These are phyloP conservation scores for Carex pumila DNA, from an alignment of 176 grass and related monocot species.

Conservation along the genomic window DNA sequence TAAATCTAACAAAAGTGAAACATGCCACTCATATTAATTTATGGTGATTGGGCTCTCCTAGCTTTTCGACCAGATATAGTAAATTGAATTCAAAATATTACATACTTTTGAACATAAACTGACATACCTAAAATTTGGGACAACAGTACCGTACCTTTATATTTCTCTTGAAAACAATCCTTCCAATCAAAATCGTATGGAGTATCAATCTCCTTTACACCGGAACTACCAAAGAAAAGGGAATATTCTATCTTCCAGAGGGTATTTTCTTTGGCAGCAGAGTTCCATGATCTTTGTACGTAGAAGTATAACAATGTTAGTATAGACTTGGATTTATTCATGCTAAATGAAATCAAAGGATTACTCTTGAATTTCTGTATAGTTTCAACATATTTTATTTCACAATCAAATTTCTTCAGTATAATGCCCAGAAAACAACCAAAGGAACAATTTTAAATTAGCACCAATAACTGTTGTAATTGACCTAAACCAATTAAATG, in stretches of 20 bases:
- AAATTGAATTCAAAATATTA: background rate
- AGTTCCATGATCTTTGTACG: constrained; percentile 78
- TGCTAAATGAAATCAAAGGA: constrained; percentile 10
- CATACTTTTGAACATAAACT: background rate
- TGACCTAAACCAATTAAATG: background rate
- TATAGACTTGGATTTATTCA: background rate
- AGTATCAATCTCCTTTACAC: constrained; percentile 1
- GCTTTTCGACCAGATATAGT: background rate
- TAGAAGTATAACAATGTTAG: constrained; percentile 4
- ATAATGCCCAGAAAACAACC: background rate
- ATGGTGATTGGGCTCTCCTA: background rate
- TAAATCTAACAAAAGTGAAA: background rate
- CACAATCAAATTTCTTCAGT: background rate
- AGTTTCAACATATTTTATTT: constrained; percentile 3
- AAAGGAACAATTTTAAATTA: background rate
- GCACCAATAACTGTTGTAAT: background rate
- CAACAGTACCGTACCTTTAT: constrained; percentile 28
- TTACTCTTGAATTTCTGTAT: constrained; percentile 7
- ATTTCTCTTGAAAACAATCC: constrained; percentile 39
- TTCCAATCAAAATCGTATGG: constrained; percentile 40
- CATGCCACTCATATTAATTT: background rate
- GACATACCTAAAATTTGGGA: background rate
- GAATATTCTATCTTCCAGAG: constrained; percentile 64
- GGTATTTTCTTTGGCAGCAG: constrained; percentile 54
- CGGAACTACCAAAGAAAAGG: constrained; percentile 37